Evolutionary conservation across 2,329 filamentous ascomycete genomes (phyloP).

Genomic region (Cladosporium sp.): DNA sequence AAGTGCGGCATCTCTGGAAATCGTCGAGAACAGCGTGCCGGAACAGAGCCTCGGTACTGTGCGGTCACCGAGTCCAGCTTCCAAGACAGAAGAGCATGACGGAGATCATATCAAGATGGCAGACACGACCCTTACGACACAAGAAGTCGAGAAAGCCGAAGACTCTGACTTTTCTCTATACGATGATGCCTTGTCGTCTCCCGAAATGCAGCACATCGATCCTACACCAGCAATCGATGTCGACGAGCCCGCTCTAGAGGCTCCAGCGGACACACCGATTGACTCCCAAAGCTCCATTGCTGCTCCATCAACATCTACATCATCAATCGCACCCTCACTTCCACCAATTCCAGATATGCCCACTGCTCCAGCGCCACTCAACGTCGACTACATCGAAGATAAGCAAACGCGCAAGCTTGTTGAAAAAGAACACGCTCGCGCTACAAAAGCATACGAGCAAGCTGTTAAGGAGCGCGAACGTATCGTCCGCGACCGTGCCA

Average conservation of each 20-base stretch:
- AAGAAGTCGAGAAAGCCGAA: constrained; percentile 16
- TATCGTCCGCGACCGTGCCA: constrained; percentile 59
- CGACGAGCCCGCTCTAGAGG: not conserved
- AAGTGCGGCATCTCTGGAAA: not conserved
- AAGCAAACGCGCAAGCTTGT: constrained; percentile 64
- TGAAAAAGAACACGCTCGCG: constrained; percentile 62
- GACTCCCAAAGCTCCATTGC: not conserved
- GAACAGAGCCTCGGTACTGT: not conserved
- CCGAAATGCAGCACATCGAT: constrained; percentile 5
- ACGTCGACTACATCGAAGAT: constrained; percentile 57
- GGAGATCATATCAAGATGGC: constrained; percentile 31
- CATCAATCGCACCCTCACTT: constrained; percentile 21
- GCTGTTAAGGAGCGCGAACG: constrained; percentile 64
- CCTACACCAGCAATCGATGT: not conserved
- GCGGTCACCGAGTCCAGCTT: constrained; percentile 36
- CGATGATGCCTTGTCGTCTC: not conserved
- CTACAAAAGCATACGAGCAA: constrained; percentile 61
- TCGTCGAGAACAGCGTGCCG: not conserved
- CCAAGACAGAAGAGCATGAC: constrained; percentile 44
- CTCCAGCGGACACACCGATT: not conserved
- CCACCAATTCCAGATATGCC: constrained; percentile 52
- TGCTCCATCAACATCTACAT: not conserved
- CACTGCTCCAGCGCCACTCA: constrained; percentile 45
- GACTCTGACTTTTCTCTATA: constrained; percentile 23
- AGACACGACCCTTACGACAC: constrained; percentile 12